These are phyloP conservation scores for Maudiozyma humilis DNA, from an alignment of 1,139 yeast species.

Conservation along the genomic window DNA sequence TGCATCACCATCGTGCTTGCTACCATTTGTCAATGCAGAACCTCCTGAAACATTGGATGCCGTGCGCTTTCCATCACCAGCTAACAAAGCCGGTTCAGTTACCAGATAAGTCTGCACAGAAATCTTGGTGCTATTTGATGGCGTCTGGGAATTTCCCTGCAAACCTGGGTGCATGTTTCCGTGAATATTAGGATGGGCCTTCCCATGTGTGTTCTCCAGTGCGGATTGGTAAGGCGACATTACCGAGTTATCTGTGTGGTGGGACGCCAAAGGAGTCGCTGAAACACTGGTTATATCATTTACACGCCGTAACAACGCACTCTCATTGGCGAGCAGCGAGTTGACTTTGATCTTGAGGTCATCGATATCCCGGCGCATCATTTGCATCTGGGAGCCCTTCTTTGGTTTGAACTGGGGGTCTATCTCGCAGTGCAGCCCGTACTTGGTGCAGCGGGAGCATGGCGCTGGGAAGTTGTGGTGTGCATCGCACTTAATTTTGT, in stretches of 20 bases:
- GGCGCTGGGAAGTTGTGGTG: conserved; percentile 75
- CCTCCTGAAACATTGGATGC: neutral
- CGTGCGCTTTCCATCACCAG: conserved; percentile 8
- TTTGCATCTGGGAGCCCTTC: conserved; percentile 83
- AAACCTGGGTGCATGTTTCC: conserved; percentile 20
- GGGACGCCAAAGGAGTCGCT: conserved; percentile 3
- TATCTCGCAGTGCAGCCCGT: conserved; percentile 75
- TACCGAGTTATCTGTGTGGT: neutral
- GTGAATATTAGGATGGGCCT: neutral
- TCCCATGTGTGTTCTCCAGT: conserved; percentile 1
- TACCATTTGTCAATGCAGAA: neutral
- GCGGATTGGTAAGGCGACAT: conserved; percentile 1
- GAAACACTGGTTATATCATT: conserved; percentile 1
- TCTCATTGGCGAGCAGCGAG: conserved; percentile 61
- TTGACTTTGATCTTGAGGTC: conserved; percentile 73
- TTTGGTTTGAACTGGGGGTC: conserved; percentile 89
- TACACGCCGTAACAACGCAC: conserved; percentile 28
- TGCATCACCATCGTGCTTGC: conserved; percentile 30
- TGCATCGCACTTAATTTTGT: conserved; percentile 89
- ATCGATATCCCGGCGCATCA: conserved; percentile 75
- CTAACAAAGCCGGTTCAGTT: conserved; percentile 32
- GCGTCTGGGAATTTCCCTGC: neutral
- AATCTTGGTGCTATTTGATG: conserved; percentile 11
- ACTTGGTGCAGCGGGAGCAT: conserved; percentile 72
- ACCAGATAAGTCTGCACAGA: conserved; percentile 31